Evolutionary conservation across 1,284 basidiomycete genomes (phyloP), one percentile per base, ranked within the genome.

Genomic region (Rhodotorula sp.): DNA sequence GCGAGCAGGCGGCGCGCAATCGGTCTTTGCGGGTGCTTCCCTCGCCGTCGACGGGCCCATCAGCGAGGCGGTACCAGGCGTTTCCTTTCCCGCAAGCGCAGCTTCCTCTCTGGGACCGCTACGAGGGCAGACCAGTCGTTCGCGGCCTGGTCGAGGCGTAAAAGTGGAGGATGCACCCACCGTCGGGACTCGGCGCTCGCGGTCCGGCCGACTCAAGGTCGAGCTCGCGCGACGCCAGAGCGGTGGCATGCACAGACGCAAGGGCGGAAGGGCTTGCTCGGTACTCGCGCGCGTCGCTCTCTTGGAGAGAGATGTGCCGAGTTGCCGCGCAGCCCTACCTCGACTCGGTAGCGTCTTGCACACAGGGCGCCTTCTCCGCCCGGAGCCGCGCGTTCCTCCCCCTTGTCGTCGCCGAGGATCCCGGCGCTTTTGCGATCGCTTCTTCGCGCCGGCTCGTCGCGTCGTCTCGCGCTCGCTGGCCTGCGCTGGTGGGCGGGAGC

Each of bases 391-490:
- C 44, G 29, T 19, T 9, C 48, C 12, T 29, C 21, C 8, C 22
- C n/a, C 29, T 10, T 15, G 34, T 70, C 32, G 29, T 66, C 64
- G 48, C 48, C 54, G 69, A 61, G 69, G 60, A 70, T 17, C 69
- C 69, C 69, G 69, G 69, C 56, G 53, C 32, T 66, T 70, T 70
- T 66, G 69, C 69, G 64, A 70, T 66, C 64, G 64, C 64, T 70
- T 66, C 46, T 66, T 68, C 67, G 51, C 61, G 61, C 67, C 67
- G 67, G 67, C 61, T 34, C 60, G 51, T 55, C 53, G 13, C 13
- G 51, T 29, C 15, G 22, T n/a, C 21, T 8, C 32, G 25, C 12
- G 32, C 13, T 37, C 7, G 15, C 53, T 41, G 61, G 61, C 62
- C 32, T 46, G 61, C 41, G 39, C 41, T 10, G 64, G 50, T 15